phyloP scores from a whole-genome alignment of 306 rosid species.

The Rubus parviflorus region DNA sequence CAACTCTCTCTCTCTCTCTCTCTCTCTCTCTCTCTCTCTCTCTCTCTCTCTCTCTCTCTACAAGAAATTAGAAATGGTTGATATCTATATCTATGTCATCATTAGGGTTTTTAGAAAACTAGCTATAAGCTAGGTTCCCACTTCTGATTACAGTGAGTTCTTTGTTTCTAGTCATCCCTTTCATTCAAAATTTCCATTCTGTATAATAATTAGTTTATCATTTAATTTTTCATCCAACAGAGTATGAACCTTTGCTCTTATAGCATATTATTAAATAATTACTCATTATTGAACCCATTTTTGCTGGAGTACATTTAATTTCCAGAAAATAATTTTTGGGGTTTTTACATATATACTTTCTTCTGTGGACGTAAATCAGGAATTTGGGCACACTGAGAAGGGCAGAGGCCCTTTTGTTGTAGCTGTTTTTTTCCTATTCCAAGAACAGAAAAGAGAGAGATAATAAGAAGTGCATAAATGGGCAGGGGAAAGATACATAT shows the following conservation, averaged over 20 bases:
- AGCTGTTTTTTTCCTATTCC: background rate
- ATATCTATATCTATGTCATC: background rate
- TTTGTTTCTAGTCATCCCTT: background rate
- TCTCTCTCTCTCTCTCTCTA: background rate
- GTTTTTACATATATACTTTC: background rate
- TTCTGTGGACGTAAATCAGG: background rate
- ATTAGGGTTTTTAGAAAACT: conserved; percentile 1
- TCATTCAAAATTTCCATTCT: background rate
- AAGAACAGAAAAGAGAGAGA: conserved; percentile 4
- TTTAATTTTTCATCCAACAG: conserved; percentile 1
- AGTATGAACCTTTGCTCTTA: background rate
- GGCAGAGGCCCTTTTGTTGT: background rate
- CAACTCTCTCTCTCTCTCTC: too few species aligned
- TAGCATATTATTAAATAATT: background rate
- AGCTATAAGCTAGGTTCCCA: background rate
- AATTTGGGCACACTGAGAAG: background rate
- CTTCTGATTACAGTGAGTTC: background rate
- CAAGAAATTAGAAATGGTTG: background rate
- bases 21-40: too few species aligned
- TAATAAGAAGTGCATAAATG: conserved; percentile 31
- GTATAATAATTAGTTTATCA: background rate
- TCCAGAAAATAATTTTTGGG: background rate
- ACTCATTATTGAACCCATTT: background rate
- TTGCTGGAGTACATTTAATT: background rate
- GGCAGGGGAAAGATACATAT: conserved; percentile 68